Evolutionary conservation across 2,329 filamentous ascomycete species (phyloP).

Genomic region (Fusarium nurragi): DNA sequence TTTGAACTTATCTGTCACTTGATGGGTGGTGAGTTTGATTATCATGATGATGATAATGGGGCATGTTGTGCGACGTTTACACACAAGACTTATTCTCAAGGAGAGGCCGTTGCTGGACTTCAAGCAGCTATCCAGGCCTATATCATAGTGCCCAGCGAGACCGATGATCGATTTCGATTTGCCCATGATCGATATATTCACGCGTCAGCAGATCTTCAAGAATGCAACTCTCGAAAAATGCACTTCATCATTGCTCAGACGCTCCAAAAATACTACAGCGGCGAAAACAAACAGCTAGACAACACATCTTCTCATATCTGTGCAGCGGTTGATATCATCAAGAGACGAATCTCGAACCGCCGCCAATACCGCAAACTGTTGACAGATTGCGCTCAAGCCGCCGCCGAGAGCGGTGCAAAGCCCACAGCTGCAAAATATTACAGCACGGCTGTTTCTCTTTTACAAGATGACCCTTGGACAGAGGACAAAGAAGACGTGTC

Average conservation of each 20-base stretch:
- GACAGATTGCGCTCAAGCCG: constrained; percentile 79
- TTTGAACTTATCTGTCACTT: constrained; percentile 82
- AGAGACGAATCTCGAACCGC: constrained; percentile 67
- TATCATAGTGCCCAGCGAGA: constrained; percentile 81
- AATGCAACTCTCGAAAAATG: constrained; percentile 80
- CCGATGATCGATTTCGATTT: constrained; percentile 88
- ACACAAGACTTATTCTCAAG: constrained; percentile 62
- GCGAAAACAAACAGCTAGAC: constrained; percentile 72
- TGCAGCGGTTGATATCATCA: constrained; percentile 79
- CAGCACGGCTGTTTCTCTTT: constrained; percentile 76
- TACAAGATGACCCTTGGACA: constrained; percentile 83
- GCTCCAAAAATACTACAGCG: constrained; percentile 74
- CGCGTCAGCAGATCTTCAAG: constrained; percentile 74
- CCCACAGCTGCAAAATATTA: constrained; percentile 87
- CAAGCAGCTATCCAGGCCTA: constrained; percentile 83
- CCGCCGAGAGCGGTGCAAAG: constrained; percentile 83
- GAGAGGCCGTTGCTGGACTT: constrained; percentile 79
- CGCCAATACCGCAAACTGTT: constrained; percentile 78
- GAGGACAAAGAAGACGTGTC: constrained; percentile 75
- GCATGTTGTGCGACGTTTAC: constrained; percentile 37
- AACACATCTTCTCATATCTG: constrained; percentile 84
- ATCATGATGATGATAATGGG: constrained; percentile 59
- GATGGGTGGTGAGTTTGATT: constrained; percentile 78
- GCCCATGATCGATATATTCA: constrained; percentile 87
- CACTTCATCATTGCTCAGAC: constrained; percentile 89